phyloP scores from a whole-genome alignment of 2,329 filamentous ascomycete species.

The Dactylonectria estremocensis region DNA sequence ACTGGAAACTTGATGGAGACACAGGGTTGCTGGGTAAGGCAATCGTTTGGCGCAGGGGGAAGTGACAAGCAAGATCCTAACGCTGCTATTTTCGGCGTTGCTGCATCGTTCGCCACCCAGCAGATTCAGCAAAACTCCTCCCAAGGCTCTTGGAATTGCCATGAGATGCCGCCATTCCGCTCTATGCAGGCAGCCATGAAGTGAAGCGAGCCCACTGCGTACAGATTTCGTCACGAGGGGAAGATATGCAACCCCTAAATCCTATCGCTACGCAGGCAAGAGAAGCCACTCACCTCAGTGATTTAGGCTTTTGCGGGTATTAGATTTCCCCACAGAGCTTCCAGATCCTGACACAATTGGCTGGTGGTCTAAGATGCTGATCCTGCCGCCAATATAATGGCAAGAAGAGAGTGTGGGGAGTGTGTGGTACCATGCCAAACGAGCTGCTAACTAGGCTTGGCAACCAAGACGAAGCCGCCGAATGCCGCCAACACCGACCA shows the following conservation, averaged over 20 bases:
- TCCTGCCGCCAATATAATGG: not conserved
- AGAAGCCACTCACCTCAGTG: not conserved
- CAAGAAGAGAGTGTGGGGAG: no score
- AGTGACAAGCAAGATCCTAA: no score
- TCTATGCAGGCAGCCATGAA: not conserved
- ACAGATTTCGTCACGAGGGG: not conserved
- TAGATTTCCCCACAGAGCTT: not conserved
- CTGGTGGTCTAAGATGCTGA: not conserved
- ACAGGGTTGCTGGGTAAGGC: not conserved
- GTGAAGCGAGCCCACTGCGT: not conserved
- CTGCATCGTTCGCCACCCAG: not conserved
- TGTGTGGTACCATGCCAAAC: no score
- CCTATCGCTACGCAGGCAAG: not conserved
- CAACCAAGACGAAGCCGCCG: not conserved
- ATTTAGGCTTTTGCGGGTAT: not conserved
- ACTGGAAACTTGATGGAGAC: not conserved
- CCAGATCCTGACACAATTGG: not conserved
- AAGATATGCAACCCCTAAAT: not conserved
- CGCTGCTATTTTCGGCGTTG: not conserved
- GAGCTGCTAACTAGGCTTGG: not conserved
- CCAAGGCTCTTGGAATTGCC: not conserved
- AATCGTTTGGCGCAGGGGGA: not conserved
- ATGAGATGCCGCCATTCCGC: not conserved
- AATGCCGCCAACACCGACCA: not conserved
- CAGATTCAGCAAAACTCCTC: not conserved